These are phyloP conservation scores for Xerocomus nothofagi DNA, from an alignment of 1,284 basidiomycete species.

Conservation along the genomic window DNA sequence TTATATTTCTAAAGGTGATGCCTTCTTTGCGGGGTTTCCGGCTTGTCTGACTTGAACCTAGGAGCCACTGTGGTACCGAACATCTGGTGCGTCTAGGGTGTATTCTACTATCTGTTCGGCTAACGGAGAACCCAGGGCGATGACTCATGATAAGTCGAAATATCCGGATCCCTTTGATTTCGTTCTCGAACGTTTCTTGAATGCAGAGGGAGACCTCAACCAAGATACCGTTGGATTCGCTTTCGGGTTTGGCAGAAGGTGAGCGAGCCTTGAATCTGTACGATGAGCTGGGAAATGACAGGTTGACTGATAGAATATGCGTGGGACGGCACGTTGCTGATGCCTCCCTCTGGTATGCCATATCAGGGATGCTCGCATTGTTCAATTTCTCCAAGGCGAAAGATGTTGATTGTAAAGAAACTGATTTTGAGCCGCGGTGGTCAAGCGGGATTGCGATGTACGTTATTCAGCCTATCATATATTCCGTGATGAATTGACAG, in stretches of 20 bases:
- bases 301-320: slow-evolving; percentile 21
- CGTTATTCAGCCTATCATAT: neutral
- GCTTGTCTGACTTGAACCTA: slow-evolving; percentile 5
- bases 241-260: slow-evolving; percentile 32
- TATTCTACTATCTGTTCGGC: neutral
- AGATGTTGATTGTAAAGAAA: slow-evolving; percentile 14
- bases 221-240: slow-evolving; percentile 15
- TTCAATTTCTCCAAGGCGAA: slow-evolving; percentile 24
- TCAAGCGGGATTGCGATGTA: slow-evolving; percentile 21
- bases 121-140: slow-evolving; percentile 21
- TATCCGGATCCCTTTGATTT: slow-evolving; percentile 30
- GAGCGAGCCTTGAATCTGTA: neutral
- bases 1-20: slow-evolving; percentile 31
- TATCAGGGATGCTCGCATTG: slow-evolving; percentile 22
- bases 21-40: neutral
- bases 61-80: slow-evolving; percentile 29
- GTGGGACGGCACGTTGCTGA: slow-evolving; percentile 29
- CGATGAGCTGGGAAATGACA: neutral
- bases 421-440: slow-evolving; percentile 19
- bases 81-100: slow-evolving; percentile 25
- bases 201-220: slow-evolving; percentile 18
- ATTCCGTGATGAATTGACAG: neutral
- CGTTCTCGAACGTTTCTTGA: slow-evolving; percentile 30
- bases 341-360: slow-evolving; percentile 26
- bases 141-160: slow-evolving; percentile 23